Evolutionary conservation across 371 early-diverging fungal species (phyloP), one percentile per base, ranked within the genome.

Genomic region (Phascolomyces articulosus): DNA sequence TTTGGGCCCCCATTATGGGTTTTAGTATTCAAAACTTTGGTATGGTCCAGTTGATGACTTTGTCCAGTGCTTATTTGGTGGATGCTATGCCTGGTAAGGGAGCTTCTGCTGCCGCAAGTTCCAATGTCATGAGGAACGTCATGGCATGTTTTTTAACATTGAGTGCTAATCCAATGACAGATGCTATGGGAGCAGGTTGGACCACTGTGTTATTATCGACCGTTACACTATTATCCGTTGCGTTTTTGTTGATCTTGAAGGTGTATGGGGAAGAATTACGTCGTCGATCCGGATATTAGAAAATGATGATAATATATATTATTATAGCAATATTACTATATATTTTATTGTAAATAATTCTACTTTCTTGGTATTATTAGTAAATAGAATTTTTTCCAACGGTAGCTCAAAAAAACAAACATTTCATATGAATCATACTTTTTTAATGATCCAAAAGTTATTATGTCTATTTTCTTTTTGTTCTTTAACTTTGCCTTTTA

Each of bases 21-120:
- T 78, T 78, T 54, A 72, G 71, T 20, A 75, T 79, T 48, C 77
- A 77, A 56, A 74, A 71, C 59, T 74, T 78, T 68, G 82, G 82
- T 24, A 75, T 76, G 71, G 67, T 64, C 6, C 82, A 78, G 38
- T 70, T 81, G 11, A 51, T 78, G 31, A 58, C 75, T 13, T 67
- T 73, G 2, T 69, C 70, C 18, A 58, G 73, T 1, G 76, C 78
- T 4, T 80, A 80, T 40, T 40, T 75, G 1, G 78, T 77, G 23
- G 77, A 80, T 61, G 66, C 72, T 16, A 70, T 75, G 40, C 79
- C 79, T 1, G 80, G 78, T 10, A 71, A 70, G 20, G 80, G 78
- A 0, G 76, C 81, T 2, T 70, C 75, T 16, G 72, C 69, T 13
- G 75, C 75, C 1, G 80, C 80, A 0, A 72, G 73, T 0, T 72